These are phyloP conservation scores for Pythium chondricola DNA, from an alignment of 352 stramenopile genomes.

Conservation along the genomic window DNA sequence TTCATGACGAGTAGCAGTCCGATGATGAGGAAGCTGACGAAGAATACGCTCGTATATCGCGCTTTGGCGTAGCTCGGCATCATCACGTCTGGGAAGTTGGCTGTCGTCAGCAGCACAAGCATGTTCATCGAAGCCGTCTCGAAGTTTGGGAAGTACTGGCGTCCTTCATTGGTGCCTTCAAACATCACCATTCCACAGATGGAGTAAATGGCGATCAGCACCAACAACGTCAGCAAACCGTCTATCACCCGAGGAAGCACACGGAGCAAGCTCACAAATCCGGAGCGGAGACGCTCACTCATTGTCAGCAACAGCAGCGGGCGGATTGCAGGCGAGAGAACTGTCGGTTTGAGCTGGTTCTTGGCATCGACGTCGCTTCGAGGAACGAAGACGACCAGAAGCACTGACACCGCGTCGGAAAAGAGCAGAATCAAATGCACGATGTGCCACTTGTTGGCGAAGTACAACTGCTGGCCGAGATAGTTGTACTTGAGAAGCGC, in stretches of 20 bases:
- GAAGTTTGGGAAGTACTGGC: slow-evolving; percentile 44
- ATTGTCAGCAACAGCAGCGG: slow-evolving; percentile 45
- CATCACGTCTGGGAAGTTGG: slow-evolving; percentile 83
- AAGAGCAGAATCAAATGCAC: slow-evolving; percentile 39
- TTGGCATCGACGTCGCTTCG: neutral
- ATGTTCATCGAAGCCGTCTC: slow-evolving; percentile 46
- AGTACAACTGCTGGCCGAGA: slow-evolving; percentile 39
- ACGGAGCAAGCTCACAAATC: slow-evolving; percentile 40
- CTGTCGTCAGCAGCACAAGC: slow-evolving; percentile 67
- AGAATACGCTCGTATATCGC: slow-evolving; percentile 48
- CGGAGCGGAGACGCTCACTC: slow-evolving; percentile 39
- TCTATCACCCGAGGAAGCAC: slow-evolving; percentile 36
- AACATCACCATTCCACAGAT: slow-evolving; percentile 64
- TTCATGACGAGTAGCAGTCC: slow-evolving; percentile 79
- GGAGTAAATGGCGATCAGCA: slow-evolving; percentile 50
- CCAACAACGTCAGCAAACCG: slow-evolving; percentile 32
- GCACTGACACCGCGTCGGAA: slow-evolving; percentile 32
- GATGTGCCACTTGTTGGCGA: slow-evolving; percentile 51
- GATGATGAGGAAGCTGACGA: slow-evolving; percentile 63
- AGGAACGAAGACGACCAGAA: slow-evolving; percentile 30
- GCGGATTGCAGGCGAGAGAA: slow-evolving; percentile 36
- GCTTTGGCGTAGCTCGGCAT: slow-evolving; percentile 53
- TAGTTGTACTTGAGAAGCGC: slow-evolving; percentile 44
- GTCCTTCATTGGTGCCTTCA: slow-evolving; percentile 43
- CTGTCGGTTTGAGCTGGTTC: slow-evolving; percentile 19